Evolutionary conservation across 2,329 filamentous ascomycete species (phyloP), one percentile per base, ranked within the genome.

Genomic region (Diaporthe sp.): DNA sequence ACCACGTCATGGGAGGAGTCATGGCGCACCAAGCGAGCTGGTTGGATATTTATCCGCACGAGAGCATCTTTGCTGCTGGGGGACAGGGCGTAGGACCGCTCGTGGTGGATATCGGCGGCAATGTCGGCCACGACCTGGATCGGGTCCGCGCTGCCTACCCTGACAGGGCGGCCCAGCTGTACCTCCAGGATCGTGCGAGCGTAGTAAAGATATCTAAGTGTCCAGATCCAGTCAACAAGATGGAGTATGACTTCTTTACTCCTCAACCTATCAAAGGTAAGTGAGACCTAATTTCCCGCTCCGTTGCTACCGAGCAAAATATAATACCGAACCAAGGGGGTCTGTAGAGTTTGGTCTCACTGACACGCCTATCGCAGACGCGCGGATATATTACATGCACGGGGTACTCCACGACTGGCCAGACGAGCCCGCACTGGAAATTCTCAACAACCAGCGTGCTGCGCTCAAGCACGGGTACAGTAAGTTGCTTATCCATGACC

Each of bases 301-400:
- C 31, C 31, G 31, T 34, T 34, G 31, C 31, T 34, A 34, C 34
- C 17, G 17, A 49, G 20, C 20, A 8, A 49, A 8, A 8, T 15
- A 22, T 1, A 42, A 20, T 3, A 42, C 47, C 20, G 34, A 9
- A 9, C 20, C 47, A 49, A 31, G 13, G 15, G 8, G 57, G 0
- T 34, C 31, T 34, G 2, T 7, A 39, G 28, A 70, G 44, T 37
- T 25, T 42, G 39, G 39, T 9, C 39, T 12, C 39, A 42, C 71
- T 71, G 22, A 39, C 7, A 31, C 28, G 12, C 20, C 13, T 17
- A 47, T 37, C 20, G 34, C 34, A 79, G 82, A 80, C 4, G 82
- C 83, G 7, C 78, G 82, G 2, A 81, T 80, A 1, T 85, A 85
- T 72, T 85, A 81, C 78, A 80, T 85, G 81, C 83, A 84, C 75